phyloP scores from a whole-genome alignment of 2,329 filamentous ascomycete species.

The Fusarium hainanense region DNA sequence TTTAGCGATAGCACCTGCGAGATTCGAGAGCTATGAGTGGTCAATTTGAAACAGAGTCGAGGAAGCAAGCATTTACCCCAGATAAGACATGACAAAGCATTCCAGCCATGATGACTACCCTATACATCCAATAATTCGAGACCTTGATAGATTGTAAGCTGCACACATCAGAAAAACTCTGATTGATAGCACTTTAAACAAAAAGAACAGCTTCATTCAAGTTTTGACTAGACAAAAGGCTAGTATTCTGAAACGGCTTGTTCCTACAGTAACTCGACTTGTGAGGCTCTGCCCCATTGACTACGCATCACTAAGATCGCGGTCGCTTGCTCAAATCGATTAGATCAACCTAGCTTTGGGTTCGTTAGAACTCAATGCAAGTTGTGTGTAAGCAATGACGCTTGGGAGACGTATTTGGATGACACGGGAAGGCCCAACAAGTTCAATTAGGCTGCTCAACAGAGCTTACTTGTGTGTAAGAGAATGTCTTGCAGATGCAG shows the following conservation, averaged over 20 bases:
- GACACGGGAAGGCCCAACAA: background rate
- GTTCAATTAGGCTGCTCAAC: background rate
- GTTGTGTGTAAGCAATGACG: constrained; percentile 7
- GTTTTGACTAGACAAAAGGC: background rate
- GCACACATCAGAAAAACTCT: background rate
- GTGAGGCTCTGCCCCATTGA: constrained; percentile 7
- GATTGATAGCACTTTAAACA: background rate
- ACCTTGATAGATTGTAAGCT: background rate
- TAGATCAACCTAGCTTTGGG: constrained; percentile 8
- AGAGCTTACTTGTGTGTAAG: background rate
- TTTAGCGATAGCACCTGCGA: constrained; percentile 24
- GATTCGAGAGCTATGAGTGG: constrained; percentile 19
- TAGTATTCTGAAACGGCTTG: background rate
- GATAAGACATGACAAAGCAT: constrained; percentile 14
- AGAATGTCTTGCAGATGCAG: background rate
- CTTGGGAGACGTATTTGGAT: constrained; percentile 9
- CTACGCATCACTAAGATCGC: constrained; percentile 1
- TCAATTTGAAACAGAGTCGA: background rate
- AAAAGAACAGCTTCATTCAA: background rate
- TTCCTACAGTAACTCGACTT: constrained; percentile 4
- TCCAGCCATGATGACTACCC: constrained; percentile 10
- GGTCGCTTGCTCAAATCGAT: background rate
- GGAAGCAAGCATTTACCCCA: constrained; percentile 5
- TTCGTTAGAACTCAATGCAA: constrained; percentile 21
- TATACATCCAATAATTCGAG: background rate